Evolutionary conservation across 148 eudicot genomes (phyloP).

Genomic region (Cornus kousa): DNA sequence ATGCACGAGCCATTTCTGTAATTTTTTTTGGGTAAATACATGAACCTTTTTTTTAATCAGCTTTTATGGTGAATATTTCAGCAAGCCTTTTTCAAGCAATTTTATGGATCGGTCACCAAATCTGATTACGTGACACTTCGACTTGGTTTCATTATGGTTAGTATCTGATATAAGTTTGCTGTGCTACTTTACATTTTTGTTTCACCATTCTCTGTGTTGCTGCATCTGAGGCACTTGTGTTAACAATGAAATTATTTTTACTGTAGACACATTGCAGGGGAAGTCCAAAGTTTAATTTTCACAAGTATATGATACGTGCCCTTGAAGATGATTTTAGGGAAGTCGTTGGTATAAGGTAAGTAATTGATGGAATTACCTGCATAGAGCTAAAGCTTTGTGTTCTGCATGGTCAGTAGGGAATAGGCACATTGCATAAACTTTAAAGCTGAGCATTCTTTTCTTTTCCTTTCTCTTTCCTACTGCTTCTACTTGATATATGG

Average conservation of each 20-base stretch:
- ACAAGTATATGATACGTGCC: slow-evolving; percentile 95
- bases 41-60: too few species aligned
- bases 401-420: background rate
- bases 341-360: slow-evolving; percentile 93
- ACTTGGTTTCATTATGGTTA: slow-evolving; percentile 77
- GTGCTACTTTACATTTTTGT: background rate
- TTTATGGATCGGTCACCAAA: slow-evolving; percentile 82
- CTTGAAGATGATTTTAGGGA: slow-evolving; percentile 88
- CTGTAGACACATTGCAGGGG: slow-evolving; percentile 75
- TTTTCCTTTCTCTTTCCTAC: too few species aligned
- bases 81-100: slow-evolving; percentile 83
- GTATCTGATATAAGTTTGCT: background rate
- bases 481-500: background rate
- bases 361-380: slow-evolving; percentile 1
- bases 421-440: background rate
- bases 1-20: background rate
- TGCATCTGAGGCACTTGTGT: background rate
- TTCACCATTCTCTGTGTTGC: background rate
- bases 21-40: background rate
- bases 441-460: background rate
- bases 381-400: background rate
- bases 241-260: slow-evolving; percentile 12
- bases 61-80: slow-evolving; percentile 25
- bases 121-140: slow-evolving; percentile 76
- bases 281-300: slow-evolving; percentile 83